phyloP scores from a whole-genome alignment of 805 yeast species.

The Huiozyma sinensis region DNA sequence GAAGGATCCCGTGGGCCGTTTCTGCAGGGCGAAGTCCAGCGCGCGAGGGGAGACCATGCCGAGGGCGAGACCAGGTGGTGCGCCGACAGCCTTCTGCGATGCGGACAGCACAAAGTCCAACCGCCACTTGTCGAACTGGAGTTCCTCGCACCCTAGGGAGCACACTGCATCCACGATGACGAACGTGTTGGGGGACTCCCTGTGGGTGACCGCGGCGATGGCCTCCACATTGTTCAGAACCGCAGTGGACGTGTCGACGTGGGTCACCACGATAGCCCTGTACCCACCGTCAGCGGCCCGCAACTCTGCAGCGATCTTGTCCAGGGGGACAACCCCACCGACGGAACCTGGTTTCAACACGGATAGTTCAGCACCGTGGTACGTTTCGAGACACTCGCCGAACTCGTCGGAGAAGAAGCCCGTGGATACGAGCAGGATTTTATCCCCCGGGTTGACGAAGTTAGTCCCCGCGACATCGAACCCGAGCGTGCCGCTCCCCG shows the following conservation, averaged over 20 bases:
- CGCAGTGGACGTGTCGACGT: constrained; percentile 96
- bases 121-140: constrained; percentile 83
- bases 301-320: constrained; percentile 46
- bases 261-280: constrained; percentile 73
- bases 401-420: constrained; percentile 84
- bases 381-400: constrained; percentile 56
- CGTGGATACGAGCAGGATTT: constrained; percentile 73
- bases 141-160: constrained; percentile 79
- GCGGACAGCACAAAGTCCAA: constrained; percentile 83
- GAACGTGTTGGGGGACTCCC: constrained; percentile 66
- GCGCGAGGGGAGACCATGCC: constrained; percentile 71
- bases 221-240: constrained; percentile 64
- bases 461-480: constrained; percentile 88
- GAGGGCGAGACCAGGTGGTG: constrained; percentile 84
- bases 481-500: constrained; percentile 92
- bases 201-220: constrained; percentile 50
- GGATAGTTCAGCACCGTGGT: constrained; percentile 62
- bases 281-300: constrained; percentile 34
- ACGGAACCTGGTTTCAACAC: constrained; percentile 46
- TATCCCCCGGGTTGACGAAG: constrained; percentile 49
- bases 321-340: constrained; percentile 59
- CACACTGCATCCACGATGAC: constrained; percentile 91
- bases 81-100: constrained; percentile 92
- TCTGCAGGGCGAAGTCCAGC: constrained; percentile 42
- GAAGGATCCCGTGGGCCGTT: constrained; percentile 27